A percentile compares a stretch with the other conserved stretches of the same genome.
These are phyloP conservation scores for Funneliformis geosporum DNA, from an alignment of 192 early-diverging fungal species.

Conservation along the genomic window DNA sequence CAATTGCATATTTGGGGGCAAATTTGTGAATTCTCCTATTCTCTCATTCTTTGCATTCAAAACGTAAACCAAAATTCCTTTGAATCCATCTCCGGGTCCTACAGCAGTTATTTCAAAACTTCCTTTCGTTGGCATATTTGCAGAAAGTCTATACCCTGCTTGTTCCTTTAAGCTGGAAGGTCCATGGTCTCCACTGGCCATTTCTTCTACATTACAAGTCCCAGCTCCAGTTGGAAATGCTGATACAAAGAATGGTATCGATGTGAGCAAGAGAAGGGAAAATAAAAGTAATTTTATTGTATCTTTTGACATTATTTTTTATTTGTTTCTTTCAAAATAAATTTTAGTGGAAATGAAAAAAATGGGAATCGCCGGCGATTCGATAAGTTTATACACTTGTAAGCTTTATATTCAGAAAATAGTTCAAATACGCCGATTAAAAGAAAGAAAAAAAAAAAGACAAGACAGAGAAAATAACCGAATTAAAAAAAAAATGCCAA, in stretches of 20 bases:
- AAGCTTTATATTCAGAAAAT: too few relatives aligned
- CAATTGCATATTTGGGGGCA: not conserved
- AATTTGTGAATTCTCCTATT: not conserved
- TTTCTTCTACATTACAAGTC: slow-evolving; percentile 12
- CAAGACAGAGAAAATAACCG: too few relatives aligned
- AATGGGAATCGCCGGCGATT: not conserved
- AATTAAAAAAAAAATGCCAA: too few relatives aligned
- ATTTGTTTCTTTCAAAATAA: not conserved
- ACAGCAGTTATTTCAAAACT: too few relatives aligned
- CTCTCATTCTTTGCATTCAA: not conserved
- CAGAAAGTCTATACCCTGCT: not conserved
- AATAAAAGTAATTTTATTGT: not conserved
- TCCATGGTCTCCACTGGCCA: slow-evolving; percentile 2
- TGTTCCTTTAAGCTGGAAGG: not conserved
- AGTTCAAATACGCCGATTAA: too few relatives aligned
- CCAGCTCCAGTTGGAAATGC: slow-evolving; percentile 12
- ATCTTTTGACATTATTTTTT: not conserved
- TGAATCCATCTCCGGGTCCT: not conserved
- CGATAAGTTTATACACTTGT: not conserved
- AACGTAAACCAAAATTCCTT: slow-evolving; percentile 16
- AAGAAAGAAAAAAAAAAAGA: too few relatives aligned
- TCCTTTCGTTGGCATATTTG: not conserved
- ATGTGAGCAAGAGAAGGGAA: not conserved
- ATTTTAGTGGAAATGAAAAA: not conserved
- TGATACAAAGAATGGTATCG: not conserved